Percentiles rank a stretch among this genome's conserved stretches.
Evolutionary conservation across 495 filamentous ascomycete genomes (phyloP).

Genomic region (Tuber umbilicatum): DNA sequence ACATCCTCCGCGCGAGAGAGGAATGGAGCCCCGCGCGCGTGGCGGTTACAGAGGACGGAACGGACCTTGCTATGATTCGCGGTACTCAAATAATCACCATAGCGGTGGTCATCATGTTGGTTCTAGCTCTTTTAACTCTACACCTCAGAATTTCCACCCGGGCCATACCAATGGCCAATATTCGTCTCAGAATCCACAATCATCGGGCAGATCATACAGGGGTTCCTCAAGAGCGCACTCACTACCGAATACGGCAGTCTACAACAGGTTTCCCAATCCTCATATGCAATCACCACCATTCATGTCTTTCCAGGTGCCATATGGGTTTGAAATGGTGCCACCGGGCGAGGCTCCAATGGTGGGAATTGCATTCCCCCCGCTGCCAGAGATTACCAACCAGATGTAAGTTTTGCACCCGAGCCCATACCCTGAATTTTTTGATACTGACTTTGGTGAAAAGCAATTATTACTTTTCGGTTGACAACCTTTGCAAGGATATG

Average conservation of each 20-base stretch:
- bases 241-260: conserved; percentile 9
- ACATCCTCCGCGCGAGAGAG: conserved; percentile 41
- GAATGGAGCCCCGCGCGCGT: conserved; percentile 45
- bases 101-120: conserved; percentile 29
- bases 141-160: conserved; percentile 27
- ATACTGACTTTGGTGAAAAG: conserved; percentile 34
- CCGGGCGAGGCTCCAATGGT: conserved; percentile 18
- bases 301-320: conserved; percentile 50
- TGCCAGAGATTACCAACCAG: conserved; percentile 59
- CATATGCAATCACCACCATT: conserved; percentile 37
- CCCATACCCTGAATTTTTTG: conserved; percentile 8
- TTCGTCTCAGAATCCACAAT: conserved; percentile 26
- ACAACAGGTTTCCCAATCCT: conserved; percentile 35
- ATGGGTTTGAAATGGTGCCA: conserved; percentile 51
- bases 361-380: conserved; percentile 49
- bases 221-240: conserved; percentile 21
- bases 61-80: conserved; percentile 30
- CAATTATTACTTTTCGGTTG: conserved; percentile 93
- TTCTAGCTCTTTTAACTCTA: conserved; percentile 25
- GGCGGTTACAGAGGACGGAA: conserved; percentile 45
- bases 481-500: conserved; percentile 91
- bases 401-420: conserved; percentile 48
- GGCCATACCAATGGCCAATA: conserved; percentile 34
- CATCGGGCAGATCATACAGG: conserved; percentile 31
- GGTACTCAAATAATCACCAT: conserved; percentile 20